Base-by-base conservation (phyloP, 116 monocot species). In the Zostera marina region DNA sequence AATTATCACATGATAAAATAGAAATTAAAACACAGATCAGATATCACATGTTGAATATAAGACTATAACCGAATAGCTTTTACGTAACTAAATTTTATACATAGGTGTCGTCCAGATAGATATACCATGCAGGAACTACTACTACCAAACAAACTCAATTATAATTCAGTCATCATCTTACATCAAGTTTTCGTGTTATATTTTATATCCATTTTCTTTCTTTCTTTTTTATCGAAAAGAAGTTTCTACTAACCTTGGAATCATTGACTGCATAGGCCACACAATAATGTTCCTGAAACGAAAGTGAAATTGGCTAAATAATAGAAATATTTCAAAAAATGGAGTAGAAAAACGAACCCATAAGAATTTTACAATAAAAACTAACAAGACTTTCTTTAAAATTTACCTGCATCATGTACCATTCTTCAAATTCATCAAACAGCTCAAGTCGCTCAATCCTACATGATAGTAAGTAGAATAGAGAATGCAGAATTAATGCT, bases 361-460 rank as follows among this genome's bases (percentile, higher is more conserved):
- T 32, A 32, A 32, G 32, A 32, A 32, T 32, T 2, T 32, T 0
- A 32, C 32, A 5, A 32, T 32, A 5, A 5, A 32, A 1, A 32
- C 32, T 32, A 32, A 32, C 2, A 32, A 32, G 32, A 32, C 32
- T 32, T 32, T 32, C 32, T 32, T 32, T 42, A 60, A 21, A 42
- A 6, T 74, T 82, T 76, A 72, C 96, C 89, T 96, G 96, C 96
- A 96, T 96, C 89, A 96, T 80, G 59, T 96, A 70, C 96, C 89
- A 89, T 64, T 96, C 96, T 74, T 96, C 96, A 76, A 96, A 96
- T 66, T 96, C 96, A 73, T 96, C 96, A 74, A 96, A 89, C 69
- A 96, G 70, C 64, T 96, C 96, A 51, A 96, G 83, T 19, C 78
- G 68, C 56, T 96, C 96, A 61, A 85, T 85, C 72, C 96, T 96